Percentiles rank a stretch among this genome's conserved stretches.
phyloP scores from a whole-genome alignment of 176 grass and related monocot genomes.

The Oryza punctata region DNA sequence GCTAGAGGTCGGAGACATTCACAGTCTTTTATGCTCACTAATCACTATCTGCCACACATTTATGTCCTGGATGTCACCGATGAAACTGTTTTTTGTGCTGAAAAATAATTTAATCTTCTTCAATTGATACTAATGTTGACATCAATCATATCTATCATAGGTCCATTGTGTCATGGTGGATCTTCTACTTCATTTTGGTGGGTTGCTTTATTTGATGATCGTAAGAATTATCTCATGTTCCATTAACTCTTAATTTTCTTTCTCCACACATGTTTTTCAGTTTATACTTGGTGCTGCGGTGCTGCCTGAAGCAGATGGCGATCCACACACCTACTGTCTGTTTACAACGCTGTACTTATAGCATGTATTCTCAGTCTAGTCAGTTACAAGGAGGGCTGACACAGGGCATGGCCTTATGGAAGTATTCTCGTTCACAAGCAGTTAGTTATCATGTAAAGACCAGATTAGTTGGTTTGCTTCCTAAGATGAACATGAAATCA shows the following conservation, averaged over 20 bases:
- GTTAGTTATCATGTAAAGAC: background rate
- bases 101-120: background rate
- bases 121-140: background rate
- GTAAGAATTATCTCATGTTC: background rate
- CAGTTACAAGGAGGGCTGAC: slow-evolving; percentile 44
- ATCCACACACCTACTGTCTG: slow-evolving; percentile 27
- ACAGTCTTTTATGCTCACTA: background rate
- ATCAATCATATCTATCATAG: background rate
- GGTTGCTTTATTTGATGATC: background rate
- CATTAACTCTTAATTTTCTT: slow-evolving; percentile 6
- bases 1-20: background rate
- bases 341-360: slow-evolving; percentile 38
- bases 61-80: background rate
- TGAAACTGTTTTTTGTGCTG: background rate
- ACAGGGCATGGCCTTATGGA: slow-evolving; percentile 27
- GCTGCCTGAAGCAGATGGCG: slow-evolving; percentile 42
- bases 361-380: slow-evolving; percentile 42
- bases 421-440: slow-evolving; percentile 22
- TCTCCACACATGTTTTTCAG: slow-evolving; percentile 26
- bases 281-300: slow-evolving; percentile 1
- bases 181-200: background rate
- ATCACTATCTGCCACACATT: background rate
- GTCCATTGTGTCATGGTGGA: background rate
- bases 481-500: slow-evolving; percentile 34
- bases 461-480: slow-evolving; percentile 20